A percentile compares a stretch with the other conserved stretches of the same genome.
phyloP scores from a whole-genome alignment of 768 basidiomycete genomes.

The Lactarius tabidus region DNA sequence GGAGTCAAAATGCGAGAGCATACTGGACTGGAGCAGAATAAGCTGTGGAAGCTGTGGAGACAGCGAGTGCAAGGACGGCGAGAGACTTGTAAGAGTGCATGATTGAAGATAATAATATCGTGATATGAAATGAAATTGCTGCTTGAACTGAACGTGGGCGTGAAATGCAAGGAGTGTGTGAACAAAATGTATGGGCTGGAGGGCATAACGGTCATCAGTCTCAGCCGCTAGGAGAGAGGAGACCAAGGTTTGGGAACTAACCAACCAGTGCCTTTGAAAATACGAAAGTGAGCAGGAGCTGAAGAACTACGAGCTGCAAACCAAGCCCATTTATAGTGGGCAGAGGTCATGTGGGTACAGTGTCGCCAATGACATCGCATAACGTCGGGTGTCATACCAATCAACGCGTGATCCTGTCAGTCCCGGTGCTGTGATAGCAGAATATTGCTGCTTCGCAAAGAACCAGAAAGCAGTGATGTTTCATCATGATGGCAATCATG shows the following conservation, averaged over 20 bases:
- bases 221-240: background rate
- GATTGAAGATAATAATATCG: background rate
- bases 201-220: background rate
- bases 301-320: background rate
- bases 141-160: background rate
- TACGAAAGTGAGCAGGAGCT: constrained; percentile 1
- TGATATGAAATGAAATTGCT: background rate
- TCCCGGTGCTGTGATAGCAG: no score
- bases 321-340: background rate
- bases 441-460: no score
- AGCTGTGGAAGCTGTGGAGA: background rate
- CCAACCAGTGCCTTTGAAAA: constrained; percentile 18
- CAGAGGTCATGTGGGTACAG: background rate
- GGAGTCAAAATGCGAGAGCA: background rate
- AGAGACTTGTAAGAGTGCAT: background rate
- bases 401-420: no score
- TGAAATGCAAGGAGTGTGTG: background rate
- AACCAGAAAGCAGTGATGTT: no score
- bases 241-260: background rate
- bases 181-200: constrained; percentile 1
- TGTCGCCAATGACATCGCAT: background rate
- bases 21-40: background rate
- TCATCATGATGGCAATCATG: no score
- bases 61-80: constrained; percentile 1
- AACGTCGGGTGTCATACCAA: background rate